Conservation (phyloP, 805 yeast genomes). For the Kodamaea restingae region DNA sequence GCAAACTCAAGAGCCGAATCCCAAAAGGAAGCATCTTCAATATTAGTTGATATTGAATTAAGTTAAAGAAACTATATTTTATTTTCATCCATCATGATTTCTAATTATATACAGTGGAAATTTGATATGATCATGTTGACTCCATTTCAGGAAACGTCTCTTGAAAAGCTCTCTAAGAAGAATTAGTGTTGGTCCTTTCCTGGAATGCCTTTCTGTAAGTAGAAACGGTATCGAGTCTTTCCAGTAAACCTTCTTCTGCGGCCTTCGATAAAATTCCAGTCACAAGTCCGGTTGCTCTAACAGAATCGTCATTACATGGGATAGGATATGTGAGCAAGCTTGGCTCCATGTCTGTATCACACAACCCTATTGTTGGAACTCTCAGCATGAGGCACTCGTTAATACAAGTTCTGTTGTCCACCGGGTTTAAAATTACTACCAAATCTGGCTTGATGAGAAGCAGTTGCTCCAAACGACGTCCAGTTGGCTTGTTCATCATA, state of each 20-base stretch:
- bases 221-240: conserved; percentile 36
- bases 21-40: conserved; percentile 3
- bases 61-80: not conserved
- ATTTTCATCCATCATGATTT: not conserved
- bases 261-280: conserved; percentile 82
- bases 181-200: conserved; percentile 38
- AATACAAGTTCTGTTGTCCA: conserved; percentile 75
- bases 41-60: conserved; percentile 2
- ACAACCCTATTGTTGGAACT: conserved; percentile 88
- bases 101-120: not conserved
- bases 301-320: conserved; percentile 93
- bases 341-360: conserved; percentile 94
- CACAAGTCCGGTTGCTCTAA: conserved; percentile 74
- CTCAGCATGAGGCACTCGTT: conserved; percentile 77
- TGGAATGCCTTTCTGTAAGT: conserved; percentile 26
- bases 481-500: conserved; percentile 64
- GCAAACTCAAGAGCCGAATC: not conserved
- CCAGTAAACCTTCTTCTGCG: conserved; percentile 70
- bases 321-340: conserved; percentile 87
- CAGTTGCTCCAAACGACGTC: conserved; percentile 49
- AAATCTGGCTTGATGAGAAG: conserved; percentile 81
- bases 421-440: conserved; percentile 81
- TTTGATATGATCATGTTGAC: not conserved
- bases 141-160: not conserved
- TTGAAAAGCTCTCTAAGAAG: not conserved